These are phyloP conservation scores for Salix brachista DNA, from an alignment of 345 rosid species.

Conservation along the genomic window DNA sequence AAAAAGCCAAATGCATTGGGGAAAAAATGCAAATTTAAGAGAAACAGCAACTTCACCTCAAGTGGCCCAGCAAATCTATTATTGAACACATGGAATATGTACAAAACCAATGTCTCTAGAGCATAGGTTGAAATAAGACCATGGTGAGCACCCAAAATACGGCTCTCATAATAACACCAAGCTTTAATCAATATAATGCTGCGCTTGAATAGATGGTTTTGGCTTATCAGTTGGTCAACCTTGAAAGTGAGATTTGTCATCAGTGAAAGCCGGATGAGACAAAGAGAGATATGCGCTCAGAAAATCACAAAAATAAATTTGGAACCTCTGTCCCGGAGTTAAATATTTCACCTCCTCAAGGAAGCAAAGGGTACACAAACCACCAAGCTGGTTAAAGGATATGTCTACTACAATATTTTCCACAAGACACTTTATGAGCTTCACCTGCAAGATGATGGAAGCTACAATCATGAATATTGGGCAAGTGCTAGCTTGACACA, in stretches of 20 bases:
- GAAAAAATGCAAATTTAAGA: neutral
- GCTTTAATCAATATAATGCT: conserved; percentile 81
- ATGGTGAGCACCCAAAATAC: conserved; percentile 88
- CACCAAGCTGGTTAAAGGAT: conserved; percentile 93
- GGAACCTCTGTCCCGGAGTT: neutral
- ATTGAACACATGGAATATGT: conserved; percentile 75
- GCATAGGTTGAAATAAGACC: conserved; percentile 87
- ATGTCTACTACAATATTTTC: conserved; percentile 92
- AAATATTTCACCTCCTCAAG: conserved; percentile 71
- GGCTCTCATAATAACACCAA: conserved; percentile 94
- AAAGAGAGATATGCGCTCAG: neutral
- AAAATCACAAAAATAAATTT: neutral
- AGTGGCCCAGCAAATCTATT: conserved; percentile 69
- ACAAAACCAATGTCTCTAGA: conserved; percentile 79
- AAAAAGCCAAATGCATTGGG: conserved; percentile 7
- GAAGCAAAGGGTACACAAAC: conserved; percentile 87
- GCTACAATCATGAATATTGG: conserved; percentile 11
- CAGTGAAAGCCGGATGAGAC: neutral
- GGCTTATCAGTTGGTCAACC: conserved; percentile 64
- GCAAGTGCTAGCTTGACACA: neutral
- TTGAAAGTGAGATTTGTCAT: conserved; percentile 23
- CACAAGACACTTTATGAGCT: conserved; percentile 85
- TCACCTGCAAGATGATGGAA: conserved; percentile 52
- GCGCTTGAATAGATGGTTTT: conserved; percentile 78
- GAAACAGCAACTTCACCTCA: conserved; percentile 45